These are phyloP conservation scores for Pouteria campechiana DNA, from an alignment of 179 eudicot species.

Conservation along the genomic window DNA sequence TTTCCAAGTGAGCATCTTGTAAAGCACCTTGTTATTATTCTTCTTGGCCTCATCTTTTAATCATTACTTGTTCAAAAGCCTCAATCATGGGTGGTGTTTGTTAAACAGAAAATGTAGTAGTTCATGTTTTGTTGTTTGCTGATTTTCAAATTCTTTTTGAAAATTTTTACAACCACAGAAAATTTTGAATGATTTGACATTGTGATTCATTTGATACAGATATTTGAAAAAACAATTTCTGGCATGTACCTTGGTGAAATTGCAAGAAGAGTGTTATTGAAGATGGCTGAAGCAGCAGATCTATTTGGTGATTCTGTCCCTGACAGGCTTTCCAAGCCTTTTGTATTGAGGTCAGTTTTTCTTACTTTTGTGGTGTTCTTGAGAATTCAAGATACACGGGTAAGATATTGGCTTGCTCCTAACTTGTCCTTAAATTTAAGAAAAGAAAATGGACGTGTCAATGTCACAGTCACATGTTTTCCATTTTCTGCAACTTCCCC, in stretches of 20 bases:
- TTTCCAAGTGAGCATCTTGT: no score
- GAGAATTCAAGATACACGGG: no score
- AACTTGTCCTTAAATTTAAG: no score
- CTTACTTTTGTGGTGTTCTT: background rate
- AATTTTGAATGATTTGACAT: background rate
- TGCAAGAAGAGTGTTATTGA: slow-evolving; percentile 50
- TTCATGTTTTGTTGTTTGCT: no score
- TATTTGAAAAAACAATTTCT: slow-evolving; percentile 74
- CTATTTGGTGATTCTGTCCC: slow-evolving; percentile 48
- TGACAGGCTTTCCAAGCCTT: slow-evolving; percentile 43
- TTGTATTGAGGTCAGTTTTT: slow-evolving; percentile 43
- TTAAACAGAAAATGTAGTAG: no score
- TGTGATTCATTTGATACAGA: slow-evolving; percentile 22
- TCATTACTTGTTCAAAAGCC: no score
- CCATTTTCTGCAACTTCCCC: no score
- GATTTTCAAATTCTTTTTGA: background rate
- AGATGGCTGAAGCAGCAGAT: slow-evolving; percentile 45
- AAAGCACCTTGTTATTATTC: no score
- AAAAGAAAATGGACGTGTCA: no score
- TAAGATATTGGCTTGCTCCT: background rate
- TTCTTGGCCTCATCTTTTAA: no score
- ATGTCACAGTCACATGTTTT: no score
- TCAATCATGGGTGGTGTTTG: no score
- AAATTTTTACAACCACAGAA: background rate
- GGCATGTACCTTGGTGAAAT: slow-evolving; percentile 90